Base-by-base conservation (phyloP, 179 eudicot genomes). In the Beta lomatogona region DNA sequence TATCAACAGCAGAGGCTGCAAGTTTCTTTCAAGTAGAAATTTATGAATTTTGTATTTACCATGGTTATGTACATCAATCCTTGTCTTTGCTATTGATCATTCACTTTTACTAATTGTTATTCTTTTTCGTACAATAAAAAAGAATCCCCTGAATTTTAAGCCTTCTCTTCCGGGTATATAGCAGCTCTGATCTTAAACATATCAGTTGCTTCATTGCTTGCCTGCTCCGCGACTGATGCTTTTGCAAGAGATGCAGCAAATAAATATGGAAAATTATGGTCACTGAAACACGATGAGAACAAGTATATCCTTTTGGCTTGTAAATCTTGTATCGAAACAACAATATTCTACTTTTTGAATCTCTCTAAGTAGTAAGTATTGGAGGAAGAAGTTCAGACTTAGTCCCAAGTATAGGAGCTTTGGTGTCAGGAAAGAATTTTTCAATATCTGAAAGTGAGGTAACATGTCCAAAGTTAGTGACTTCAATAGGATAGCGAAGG, bases 381-480 rank as follows among this genome's bases (percentile, higher is more conserved):
- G 93, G 86, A 70, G 93, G 93, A 69, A 92, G 89, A 76, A 73
- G 41, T 0, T 80, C 85, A 4, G 90, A 86, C 77, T 81, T 84
- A 57, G 68, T 83, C 18, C 96, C 96, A 61, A 92, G 90, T 15
- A 92, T 84, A 53, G n/a, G 78, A 83, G 96, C 96, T 77, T 88
- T 91, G 6, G 97, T 91, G 76, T 93, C 97, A 14, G 94, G 97
- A 25, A 93, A 93, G 79, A n/a, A 83, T 16, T 80, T 81, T 18
- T 85, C 81, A 15, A 19, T 73, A 41, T 82, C 89, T 0, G 90
- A 87, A 64, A 90, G 61, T 8, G 74, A 52, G 0, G 74, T 73
- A 22, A 91, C 72, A 41, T 63, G 79, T 64, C 94, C 97, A 21
- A 65, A 36, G 3, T 63, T 77, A 8, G 91, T 75, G 14, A 90